Evolutionary conservation across 1,284 basidiomycete species (phyloP), one percentile per base, ranked within the genome.

Genomic region (Moesziomyces sp.): DNA sequence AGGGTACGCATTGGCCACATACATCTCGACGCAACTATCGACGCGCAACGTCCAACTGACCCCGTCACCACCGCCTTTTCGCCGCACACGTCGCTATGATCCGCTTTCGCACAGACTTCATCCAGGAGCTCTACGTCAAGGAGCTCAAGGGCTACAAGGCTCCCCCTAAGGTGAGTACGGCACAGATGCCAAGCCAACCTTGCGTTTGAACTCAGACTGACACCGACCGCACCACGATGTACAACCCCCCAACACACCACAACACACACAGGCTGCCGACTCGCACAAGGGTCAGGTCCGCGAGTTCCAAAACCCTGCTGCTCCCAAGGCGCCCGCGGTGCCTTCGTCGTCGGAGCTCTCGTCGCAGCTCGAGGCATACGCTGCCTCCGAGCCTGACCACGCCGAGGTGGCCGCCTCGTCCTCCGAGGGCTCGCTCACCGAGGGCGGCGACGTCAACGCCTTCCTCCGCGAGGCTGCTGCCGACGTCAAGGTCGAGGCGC

Each of bases 71-170:
- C 30, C 30, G 13, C 30, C 30, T 34, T 10, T 13, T 13, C 30
- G 30, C 30, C 13, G 30, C 11, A 13, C 11, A 34, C 2, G 10
- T 13, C 2, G 3, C 3, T 34, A 4, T 34, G 30, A 34, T 13
- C 4, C 3, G 13, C 30, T n/a, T n/a, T 2, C 13, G 34, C 35
- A 52, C 65, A 96, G 94, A 97, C 87, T 87, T 96, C 81, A 88
- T 97, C 62, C 93, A 96, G 89, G 93, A 97, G 78, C 85, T 96
- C 60, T 97, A 97, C 87, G 82, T 97, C 78, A 90, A 88, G 83
- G 92, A 96, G 87, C 88, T 97, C 84, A 96, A 93, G 87, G 85
- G 89, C 19, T 97, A 95, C 90, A 96, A 94, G 88, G 85, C 87
- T 38, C 85, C 81, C 42, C 68, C 80, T 34, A 80, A 79, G 77